Evolutionary conservation across 495 filamentous ascomycete species (phyloP).

Genomic region (Penicillium parvum): DNA sequence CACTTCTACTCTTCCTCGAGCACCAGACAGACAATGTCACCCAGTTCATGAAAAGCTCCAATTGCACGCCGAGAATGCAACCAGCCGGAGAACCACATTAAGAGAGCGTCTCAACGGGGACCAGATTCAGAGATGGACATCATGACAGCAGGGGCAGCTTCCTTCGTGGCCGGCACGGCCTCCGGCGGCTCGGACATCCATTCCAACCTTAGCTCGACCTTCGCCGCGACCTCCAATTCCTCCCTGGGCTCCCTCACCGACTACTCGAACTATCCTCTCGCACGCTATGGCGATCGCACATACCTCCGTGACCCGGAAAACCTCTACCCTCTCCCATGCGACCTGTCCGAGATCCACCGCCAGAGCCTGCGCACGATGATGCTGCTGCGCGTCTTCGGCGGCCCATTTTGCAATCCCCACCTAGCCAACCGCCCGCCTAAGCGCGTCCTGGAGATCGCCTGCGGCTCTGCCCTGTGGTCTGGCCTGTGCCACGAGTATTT

Average conservation of each 20-base stretch:
- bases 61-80: conserved; percentile 33
- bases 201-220: conserved; percentile 36
- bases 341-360: conserved; percentile 80
- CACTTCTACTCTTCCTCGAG: not conserved
- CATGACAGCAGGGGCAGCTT: conserved; percentile 29
- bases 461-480: conserved; percentile 87
- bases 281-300: conserved; percentile 68
- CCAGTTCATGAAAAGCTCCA: conserved; percentile 22
- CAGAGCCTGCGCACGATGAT: conserved; percentile 82
- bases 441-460: conserved; percentile 81
- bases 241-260: conserved; percentile 37
- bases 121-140: conserved; percentile 29
- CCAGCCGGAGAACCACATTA: conserved; percentile 21
- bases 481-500: conserved; percentile 78
- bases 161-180: conserved; percentile 25
- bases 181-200: conserved; percentile 40
- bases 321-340: conserved; percentile 80
- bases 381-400: conserved; percentile 73
- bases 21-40: conserved; percentile 14
- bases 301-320: conserved; percentile 74
- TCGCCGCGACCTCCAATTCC: conserved; percentile 37
- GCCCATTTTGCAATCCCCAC: conserved; percentile 68
- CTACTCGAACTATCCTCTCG: conserved; percentile 57
- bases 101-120: conserved; percentile 16
- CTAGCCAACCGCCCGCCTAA: conserved; percentile 61